These are phyloP conservation scores for Massarina eburnea DNA, from an alignment of 2,329 filamentous ascomycete genomes.

Conservation along the genomic window DNA sequence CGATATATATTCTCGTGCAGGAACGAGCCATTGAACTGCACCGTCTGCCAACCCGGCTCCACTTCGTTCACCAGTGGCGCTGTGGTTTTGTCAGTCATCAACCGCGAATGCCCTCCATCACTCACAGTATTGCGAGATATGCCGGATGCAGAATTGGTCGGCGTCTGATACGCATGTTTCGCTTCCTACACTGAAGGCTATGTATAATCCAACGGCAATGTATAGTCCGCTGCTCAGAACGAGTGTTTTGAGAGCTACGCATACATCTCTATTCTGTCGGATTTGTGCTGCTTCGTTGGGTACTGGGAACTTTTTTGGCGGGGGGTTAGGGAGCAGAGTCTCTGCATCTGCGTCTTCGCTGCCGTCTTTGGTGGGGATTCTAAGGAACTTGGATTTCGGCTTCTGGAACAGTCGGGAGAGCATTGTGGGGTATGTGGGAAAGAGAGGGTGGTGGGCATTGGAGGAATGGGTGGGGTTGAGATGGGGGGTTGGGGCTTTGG, in stretches of 20 bases:
- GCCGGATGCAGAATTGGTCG: slow-evolving; percentile 29
- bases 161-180: slow-evolving; percentile 14
- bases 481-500: too few relatives aligned
- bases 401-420: neutral
- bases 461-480: too few relatives aligned
- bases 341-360: slow-evolving; percentile 16
- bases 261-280: slow-evolving; percentile 1
- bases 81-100: slow-evolving; percentile 3
- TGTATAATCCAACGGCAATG: slow-evolving; percentile 15
- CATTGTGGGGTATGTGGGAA: neutral
- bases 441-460: neutral
- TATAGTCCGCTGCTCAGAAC: slow-evolving; percentile 22
- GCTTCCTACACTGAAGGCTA: slow-evolving; percentile 15
- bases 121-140: slow-evolving; percentile 37
- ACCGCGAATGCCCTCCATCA: neutral
- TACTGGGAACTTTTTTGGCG: neutral
- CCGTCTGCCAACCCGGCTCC: slow-evolving; percentile 44
- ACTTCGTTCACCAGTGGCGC: slow-evolving; percentile 45
- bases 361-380: slow-evolving; percentile 10
- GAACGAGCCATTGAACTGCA: slow-evolving; percentile 60
- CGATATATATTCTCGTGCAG: slow-evolving; percentile 58
- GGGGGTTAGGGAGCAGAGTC: slow-evolving; percentile 11
- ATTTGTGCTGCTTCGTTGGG: neutral
- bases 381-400: neutral
- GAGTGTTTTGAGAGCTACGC: slow-evolving; percentile 15